phyloP scores from a whole-genome alignment of 2,329 filamentous ascomycete species.

The Colletotrichum musae region DNA sequence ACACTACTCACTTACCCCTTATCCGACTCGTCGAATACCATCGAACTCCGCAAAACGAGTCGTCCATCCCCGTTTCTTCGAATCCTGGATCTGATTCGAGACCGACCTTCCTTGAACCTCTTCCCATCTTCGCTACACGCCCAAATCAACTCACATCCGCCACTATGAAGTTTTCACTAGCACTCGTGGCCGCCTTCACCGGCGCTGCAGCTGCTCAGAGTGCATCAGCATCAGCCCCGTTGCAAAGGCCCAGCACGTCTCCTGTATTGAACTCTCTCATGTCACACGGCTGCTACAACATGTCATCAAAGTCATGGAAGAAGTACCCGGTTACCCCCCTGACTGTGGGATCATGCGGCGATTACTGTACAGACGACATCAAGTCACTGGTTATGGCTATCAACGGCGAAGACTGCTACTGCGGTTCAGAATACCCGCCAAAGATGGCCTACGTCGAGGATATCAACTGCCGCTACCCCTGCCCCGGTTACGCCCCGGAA shows the following conservation, averaged over 20 bases:
- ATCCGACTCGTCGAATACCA: not conserved
- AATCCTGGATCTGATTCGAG: slow-evolving; percentile 27
- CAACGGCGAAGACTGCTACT: slow-evolving; percentile 77
- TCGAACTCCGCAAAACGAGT: slow-evolving; percentile 11
- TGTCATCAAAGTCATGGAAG: slow-evolving; percentile 55
- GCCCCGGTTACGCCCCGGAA: slow-evolving; percentile 73
- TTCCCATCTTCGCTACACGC: slow-evolving; percentile 25
- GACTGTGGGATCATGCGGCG: slow-evolving; percentile 60
- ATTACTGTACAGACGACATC: slow-evolving; percentile 7
- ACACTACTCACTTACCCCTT: slow-evolving; percentile 7
- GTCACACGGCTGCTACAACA: slow-evolving; percentile 67
- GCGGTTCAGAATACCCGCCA: slow-evolving; percentile 79
- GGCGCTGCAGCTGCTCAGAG: slow-evolving; percentile 35
- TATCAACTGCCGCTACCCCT: slow-evolving; percentile 74
- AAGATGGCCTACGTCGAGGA: slow-evolving; percentile 67
- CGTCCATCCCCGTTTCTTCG: slow-evolving; percentile 14
- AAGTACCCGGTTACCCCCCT: slow-evolving; percentile 44
- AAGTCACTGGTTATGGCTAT: slow-evolving; percentile 74
- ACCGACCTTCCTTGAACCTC: slow-evolving; percentile 12
- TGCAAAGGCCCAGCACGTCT: slow-evolving; percentile 54
- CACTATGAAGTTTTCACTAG: slow-evolving; percentile 36
- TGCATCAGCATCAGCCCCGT: not conserved
- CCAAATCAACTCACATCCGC: not conserved
- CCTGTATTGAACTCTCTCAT: slow-evolving; percentile 56
- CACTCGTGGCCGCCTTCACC: slow-evolving; percentile 35